Evolutionary conservation across 129 eudicot genomes (phyloP).

Genomic region (Silybum marianum): DNA sequence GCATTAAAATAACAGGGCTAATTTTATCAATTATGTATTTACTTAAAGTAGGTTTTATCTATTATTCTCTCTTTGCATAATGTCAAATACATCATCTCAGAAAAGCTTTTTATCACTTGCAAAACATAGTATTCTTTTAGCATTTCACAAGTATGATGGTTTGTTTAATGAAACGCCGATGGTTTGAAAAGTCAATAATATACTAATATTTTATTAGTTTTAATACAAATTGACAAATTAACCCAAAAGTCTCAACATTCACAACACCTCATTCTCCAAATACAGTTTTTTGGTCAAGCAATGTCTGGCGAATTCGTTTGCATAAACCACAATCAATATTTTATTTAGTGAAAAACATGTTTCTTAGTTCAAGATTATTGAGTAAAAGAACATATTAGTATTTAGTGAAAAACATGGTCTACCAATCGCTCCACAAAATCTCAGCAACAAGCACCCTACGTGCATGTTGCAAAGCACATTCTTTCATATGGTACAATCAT

Average conservation of each 20-base stretch:
- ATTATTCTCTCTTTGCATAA: background rate
- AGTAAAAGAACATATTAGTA: background rate
- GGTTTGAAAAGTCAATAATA: background rate
- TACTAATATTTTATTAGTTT: background rate
- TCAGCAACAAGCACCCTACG: background rate
- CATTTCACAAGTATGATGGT: background rate
- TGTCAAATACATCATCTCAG: background rate
- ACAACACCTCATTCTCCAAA: background rate
- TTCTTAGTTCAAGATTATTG: background rate
- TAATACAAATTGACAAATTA: background rate
- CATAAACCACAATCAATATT: background rate
- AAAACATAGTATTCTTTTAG: background rate
- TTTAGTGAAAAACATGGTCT: background rate
- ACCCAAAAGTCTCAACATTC: background rate
- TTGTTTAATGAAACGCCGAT: background rate
- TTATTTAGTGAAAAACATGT: no score
- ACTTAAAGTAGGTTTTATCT: background rate
- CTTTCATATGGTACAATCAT: background rate
- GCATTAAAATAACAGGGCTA: background rate
- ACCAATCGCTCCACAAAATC: background rate
- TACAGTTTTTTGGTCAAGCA: background rate
- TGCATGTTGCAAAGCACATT: background rate
- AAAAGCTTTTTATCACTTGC: background rate
- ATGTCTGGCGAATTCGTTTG: background rate
- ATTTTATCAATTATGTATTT: background rate